Conservation (phyloP, 2,329 filamentous ascomycete species). For the Trichophyton simii region DNA sequence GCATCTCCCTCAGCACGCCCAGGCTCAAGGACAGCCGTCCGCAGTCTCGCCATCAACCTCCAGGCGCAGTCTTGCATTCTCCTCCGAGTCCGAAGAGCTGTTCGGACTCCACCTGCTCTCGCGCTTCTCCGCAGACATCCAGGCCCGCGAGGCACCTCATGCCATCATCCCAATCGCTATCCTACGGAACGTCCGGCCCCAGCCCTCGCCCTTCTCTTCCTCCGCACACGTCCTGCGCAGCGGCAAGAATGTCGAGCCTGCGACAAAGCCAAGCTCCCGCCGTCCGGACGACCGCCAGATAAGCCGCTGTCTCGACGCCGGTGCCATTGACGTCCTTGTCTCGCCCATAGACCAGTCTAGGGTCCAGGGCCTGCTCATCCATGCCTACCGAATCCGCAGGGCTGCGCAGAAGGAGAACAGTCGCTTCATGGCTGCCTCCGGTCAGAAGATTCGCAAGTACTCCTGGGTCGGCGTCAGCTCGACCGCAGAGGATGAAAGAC, state of each 20-base stretch:
- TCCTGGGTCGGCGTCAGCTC: constrained; percentile 63
- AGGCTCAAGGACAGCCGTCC: constrained; percentile 11
- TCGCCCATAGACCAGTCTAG: constrained; percentile 64
- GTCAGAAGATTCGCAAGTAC: constrained; percentile 64
- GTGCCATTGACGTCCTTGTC: constrained; percentile 72
- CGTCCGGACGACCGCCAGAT: constrained; percentile 40
- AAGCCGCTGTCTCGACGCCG: constrained; percentile 66
- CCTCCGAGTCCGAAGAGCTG: constrained; percentile 34
- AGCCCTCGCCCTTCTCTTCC: constrained; percentile 16
- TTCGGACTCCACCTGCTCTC: constrained; percentile 38
- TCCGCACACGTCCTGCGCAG: constrained; percentile 6
- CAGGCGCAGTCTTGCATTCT: constrained; percentile 31
- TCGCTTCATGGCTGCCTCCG: constrained; percentile 47
- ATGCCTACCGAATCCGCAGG: constrained; percentile 71
- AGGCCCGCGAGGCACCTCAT: constrained; percentile 38
- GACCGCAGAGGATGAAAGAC: constrained; percentile 61
- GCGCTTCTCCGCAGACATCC: constrained; percentile 38
- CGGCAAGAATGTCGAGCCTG: not conserved
- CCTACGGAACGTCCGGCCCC: constrained; percentile 23
- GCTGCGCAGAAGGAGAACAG: constrained; percentile 62
- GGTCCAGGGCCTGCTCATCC: constrained; percentile 63
- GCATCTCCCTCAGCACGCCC: too few species aligned
- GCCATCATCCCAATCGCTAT: constrained; percentile 40
- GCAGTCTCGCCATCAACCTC: constrained; percentile 21
- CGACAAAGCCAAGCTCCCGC: not conserved